phyloP scores from a whole-genome alignment of 306 rosid species.

The Gynostemma pentaphyllum region DNA sequence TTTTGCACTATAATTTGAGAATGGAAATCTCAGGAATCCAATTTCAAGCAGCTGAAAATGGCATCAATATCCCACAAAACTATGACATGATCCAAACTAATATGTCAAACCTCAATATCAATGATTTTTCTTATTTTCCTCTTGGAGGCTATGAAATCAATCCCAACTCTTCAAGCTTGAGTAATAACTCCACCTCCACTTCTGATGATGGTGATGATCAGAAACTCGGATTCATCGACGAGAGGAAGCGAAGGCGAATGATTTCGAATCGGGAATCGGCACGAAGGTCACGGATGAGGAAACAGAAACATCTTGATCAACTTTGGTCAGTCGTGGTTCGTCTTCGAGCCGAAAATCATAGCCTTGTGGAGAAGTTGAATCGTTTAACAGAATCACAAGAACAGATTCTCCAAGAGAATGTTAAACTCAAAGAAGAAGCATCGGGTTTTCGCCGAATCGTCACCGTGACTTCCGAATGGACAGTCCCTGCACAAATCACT shows the following conservation, averaged over 20 bases:
- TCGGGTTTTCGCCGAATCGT: not conserved
- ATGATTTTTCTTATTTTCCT: constrained; percentile 1
- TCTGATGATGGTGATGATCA: constrained; percentile 5
- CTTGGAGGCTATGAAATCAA: not conserved
- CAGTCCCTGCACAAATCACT: not conserved
- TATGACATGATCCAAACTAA: not conserved
- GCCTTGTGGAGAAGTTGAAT: constrained; percentile 7
- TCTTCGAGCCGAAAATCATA: constrained; percentile 1
- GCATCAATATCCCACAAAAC: too few species aligned
- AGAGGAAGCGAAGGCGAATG: constrained; percentile 7
- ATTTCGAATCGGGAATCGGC: constrained; percentile 8
- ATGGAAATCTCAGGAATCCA: constrained; percentile 7
- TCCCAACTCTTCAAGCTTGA: too few species aligned
- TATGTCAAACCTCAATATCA: not conserved
- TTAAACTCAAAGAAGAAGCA: constrained; percentile 1
- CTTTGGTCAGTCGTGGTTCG: constrained; percentile 5
- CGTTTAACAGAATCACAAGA: not conserved
- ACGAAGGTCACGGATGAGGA: constrained; percentile 7
- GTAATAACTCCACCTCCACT: not conserved
- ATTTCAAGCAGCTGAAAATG: not conserved
- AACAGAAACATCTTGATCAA: constrained; percentile 10
- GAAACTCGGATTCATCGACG: not conserved
- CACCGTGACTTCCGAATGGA: not conserved
- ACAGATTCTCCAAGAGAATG: constrained; percentile 1
- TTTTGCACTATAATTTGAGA: not conserved